A percentile compares a stretch with the other conserved stretches of the same genome.
Conservation (phyloP, 2,329 filamentous ascomycete genomes). For the Didymella glomerata region DNA sequence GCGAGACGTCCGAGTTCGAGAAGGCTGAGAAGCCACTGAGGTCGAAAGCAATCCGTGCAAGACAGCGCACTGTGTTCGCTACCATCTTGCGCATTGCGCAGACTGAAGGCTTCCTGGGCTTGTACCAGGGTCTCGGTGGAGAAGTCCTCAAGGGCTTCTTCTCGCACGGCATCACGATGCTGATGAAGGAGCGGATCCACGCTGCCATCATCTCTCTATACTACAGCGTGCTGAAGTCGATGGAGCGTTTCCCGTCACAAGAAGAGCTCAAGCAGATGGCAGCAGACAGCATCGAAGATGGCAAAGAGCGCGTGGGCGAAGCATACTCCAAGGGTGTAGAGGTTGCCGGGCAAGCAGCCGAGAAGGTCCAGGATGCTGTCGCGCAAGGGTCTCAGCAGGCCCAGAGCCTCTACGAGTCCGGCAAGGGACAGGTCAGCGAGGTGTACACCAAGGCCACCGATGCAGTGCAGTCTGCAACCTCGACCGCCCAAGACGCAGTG, state of each 20-base stretch:
- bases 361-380: constrained; percentile 38
- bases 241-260: constrained; percentile 53
- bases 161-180: constrained; percentile 85
- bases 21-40: constrained; percentile 34
- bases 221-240: constrained; percentile 66
- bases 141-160: constrained; percentile 87
- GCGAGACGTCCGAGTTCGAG: constrained; percentile 41
- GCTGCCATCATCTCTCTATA: constrained; percentile 75
- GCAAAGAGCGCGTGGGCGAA: constrained; percentile 39
- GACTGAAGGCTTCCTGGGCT: constrained; percentile 70
- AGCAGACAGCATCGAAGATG: constrained; percentile 42
- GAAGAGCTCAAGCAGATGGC: constrained; percentile 50
- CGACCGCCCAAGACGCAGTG: constrained; percentile 25
- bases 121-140: constrained; percentile 79
- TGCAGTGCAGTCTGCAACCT: constrained; percentile 21
- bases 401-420: constrained; percentile 37
- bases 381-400: constrained; percentile 39
- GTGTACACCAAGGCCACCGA: constrained; percentile 23
- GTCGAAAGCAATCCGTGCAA: constrained; percentile 35
- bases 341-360: constrained; percentile 35
- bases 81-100: constrained; percentile 66
- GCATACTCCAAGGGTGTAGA: constrained; percentile 37
- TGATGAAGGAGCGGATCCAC: constrained; percentile 82
- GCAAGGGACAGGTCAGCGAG: constrained; percentile 34
- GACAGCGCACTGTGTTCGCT: constrained; percentile 66